phyloP scores from a whole-genome alignment of 2,329 filamentous ascomycete genomes.

The Sporothrix curviconia region DNA sequence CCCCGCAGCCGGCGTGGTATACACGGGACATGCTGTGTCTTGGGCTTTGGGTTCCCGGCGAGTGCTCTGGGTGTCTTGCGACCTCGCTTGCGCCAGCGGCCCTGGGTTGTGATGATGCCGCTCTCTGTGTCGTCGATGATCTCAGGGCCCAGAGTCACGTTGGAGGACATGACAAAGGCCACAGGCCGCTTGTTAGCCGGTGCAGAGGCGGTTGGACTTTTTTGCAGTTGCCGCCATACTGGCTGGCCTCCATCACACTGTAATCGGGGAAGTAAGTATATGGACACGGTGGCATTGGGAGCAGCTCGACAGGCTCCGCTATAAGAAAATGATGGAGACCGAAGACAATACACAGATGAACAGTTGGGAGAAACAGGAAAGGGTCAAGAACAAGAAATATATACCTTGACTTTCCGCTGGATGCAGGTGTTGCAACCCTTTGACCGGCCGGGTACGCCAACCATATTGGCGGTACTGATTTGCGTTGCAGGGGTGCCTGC shows the following conservation, averaged over 20 bases:
- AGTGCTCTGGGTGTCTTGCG: conserved; percentile 1
- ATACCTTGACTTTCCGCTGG: conserved; percentile 19
- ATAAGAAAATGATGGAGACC: neutral
- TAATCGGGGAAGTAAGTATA: neutral
- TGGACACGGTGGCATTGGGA: neutral
- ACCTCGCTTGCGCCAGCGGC: conserved; percentile 16
- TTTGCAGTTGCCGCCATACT: conserved; percentile 23
- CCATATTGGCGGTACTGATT: conserved; percentile 17
- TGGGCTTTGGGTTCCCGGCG: neutral
- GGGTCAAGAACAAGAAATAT: neutral
- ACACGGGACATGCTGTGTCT: neutral
- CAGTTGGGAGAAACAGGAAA: neutral
- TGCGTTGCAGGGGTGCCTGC: too few species aligned
- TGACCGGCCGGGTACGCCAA: conserved; percentile 21
- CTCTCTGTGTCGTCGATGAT: neutral
- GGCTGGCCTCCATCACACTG: conserved; percentile 21
- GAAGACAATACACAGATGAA: neutral
- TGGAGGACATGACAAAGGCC: conserved; percentile 18
- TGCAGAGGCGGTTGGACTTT: conserved; percentile 22
- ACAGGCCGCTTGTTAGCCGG: conserved; percentile 22
- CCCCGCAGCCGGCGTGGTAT: neutral
- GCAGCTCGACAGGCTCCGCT: too few species aligned
- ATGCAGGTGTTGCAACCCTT: conserved; percentile 21
- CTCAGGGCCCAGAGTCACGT: conserved; percentile 3
- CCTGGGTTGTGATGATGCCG: conserved; percentile 13